phyloP scores from a whole-genome alignment of 208 protist species.

The Acanthamoeba divionensis region DNA sequence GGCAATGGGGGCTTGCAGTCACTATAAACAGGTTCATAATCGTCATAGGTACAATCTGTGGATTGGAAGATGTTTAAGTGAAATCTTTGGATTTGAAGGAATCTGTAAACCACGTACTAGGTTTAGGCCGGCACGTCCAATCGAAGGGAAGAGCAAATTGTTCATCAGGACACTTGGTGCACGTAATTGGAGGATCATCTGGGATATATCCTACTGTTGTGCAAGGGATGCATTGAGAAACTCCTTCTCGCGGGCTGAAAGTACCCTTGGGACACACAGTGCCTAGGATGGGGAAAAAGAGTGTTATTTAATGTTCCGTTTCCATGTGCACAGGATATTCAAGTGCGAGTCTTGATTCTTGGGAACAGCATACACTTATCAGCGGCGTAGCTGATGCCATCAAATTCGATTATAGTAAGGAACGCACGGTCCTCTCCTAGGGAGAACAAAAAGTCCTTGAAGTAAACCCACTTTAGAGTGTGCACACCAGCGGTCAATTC shows the following conservation, averaged over 20 bases:
- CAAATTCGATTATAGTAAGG: slow-evolving; percentile 21
- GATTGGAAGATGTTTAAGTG: background rate
- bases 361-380: background rate
- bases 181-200: background rate
- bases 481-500: background rate
- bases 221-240: slow-evolving; percentile 10
- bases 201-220: slow-evolving; percentile 17
- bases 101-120: background rate
- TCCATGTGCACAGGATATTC: background rate
- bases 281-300: background rate
- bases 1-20: background rate
- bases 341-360: background rate
- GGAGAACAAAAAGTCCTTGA: slow-evolving; percentile 37
- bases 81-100: background rate
- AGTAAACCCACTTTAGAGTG: slow-evolving; percentile 19
- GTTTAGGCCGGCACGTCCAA: background rate
- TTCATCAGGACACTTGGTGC: background rate
- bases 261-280: background rate
- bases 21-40: slow-evolving; percentile 7
- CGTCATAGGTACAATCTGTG: slow-evolving; percentile 13
- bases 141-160: slow-evolving; percentile 26
- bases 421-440: slow-evolving; percentile 38
- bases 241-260: background rate
- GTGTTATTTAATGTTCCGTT: background rate
- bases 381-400: slow-evolving; percentile 5